Evolutionary conservation across 2,329 filamentous ascomycete genomes (phyloP).

Genomic region (Xylariaceae sp.): DNA sequence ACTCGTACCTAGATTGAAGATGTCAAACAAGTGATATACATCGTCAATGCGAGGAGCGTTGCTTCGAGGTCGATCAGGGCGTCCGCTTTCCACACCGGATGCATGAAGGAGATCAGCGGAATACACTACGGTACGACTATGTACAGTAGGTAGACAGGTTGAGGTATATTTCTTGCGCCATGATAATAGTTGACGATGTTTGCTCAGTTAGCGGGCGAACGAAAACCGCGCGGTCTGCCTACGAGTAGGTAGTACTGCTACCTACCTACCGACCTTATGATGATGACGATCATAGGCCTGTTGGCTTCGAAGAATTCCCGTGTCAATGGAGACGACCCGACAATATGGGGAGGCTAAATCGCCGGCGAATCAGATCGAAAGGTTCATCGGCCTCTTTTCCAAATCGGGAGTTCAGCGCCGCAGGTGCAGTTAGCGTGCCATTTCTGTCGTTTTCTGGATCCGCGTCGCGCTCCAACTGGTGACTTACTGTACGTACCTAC

Average conservation of each 20-base stretch:
- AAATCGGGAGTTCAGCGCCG: conserved; percentile 14
- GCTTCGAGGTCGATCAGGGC: background rate
- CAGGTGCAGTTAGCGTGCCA: conserved; percentile 11
- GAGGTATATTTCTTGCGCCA: too few species aligned
- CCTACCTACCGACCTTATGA: too few species aligned
- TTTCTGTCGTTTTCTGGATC: background rate
- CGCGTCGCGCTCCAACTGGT: background rate
- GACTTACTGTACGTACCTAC: background rate
- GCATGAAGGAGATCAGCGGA: background rate
- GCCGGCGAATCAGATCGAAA: conserved; percentile 7
- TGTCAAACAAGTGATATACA: background rate
- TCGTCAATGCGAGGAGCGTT: background rate
- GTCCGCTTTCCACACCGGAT: background rate
- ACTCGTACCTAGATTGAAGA: background rate
- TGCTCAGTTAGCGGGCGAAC: too few species aligned
- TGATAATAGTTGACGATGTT: too few species aligned
- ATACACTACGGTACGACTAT: background rate
- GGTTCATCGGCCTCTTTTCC: conserved; percentile 8
- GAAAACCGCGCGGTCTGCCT: too few species aligned
- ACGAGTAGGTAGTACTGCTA: too few species aligned
- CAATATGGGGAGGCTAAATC: conserved; percentile 14
- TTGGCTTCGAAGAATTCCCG: background rate
- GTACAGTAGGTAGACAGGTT: too few species aligned
- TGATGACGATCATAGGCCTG: background rate
- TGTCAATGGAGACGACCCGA: conserved; percentile 12